Percentiles rank a stretch among this genome's conserved stretches.
Conservation (phyloP, 257 asterid species). For the Ilex asprella region DNA sequence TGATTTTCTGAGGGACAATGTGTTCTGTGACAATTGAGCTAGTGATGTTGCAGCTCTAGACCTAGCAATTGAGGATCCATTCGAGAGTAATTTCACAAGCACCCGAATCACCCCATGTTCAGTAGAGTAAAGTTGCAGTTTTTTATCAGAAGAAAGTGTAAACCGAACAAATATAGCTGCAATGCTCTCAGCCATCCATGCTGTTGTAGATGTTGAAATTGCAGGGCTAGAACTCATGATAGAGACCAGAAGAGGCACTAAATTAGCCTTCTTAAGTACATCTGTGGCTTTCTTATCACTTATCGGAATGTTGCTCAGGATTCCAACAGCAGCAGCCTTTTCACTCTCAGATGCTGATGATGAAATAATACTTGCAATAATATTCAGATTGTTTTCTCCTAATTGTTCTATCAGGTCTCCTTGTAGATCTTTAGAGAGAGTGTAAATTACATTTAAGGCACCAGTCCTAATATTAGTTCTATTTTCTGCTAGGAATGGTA, state of each 20-base stretch:
- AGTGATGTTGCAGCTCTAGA: constrained; percentile 54
- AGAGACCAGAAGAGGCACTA: constrained; percentile 43
- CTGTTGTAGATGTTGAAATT: constrained; percentile 15
- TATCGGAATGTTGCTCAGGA: constrained; percentile 58
- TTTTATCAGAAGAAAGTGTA: constrained; percentile 54
- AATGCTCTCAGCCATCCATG: constrained; percentile 42
- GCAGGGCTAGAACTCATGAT: constrained; percentile 14
- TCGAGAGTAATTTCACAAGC: constrained; percentile 49
- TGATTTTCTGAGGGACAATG: constrained; percentile 38
- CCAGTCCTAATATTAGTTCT: constrained; percentile 36
- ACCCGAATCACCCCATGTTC: constrained; percentile 46
- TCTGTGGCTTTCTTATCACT: constrained; percentile 51
- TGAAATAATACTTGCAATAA: constrained; percentile 33
- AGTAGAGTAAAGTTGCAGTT: constrained; percentile 55
- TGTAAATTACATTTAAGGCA: constrained; percentile 46
- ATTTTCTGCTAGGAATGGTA: constrained; percentile 49
- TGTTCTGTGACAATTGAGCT: constrained; percentile 62
- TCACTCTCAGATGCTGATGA: constrained; percentile 37
- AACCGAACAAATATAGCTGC: constrained; percentile 53
- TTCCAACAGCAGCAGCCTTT: constrained; percentile 67
- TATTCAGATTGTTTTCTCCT: constrained; percentile 34
- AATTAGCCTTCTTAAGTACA: constrained; percentile 36
- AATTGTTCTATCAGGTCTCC: constrained; percentile 52
- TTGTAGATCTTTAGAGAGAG: constrained; percentile 36
- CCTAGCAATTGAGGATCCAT: constrained; percentile 38